A percentile compares a stretch with the other conserved stretches of the same genome.
Conservation (phyloP, 768 basidiomycete genomes). For the Gyrodon lividus region DNA sequence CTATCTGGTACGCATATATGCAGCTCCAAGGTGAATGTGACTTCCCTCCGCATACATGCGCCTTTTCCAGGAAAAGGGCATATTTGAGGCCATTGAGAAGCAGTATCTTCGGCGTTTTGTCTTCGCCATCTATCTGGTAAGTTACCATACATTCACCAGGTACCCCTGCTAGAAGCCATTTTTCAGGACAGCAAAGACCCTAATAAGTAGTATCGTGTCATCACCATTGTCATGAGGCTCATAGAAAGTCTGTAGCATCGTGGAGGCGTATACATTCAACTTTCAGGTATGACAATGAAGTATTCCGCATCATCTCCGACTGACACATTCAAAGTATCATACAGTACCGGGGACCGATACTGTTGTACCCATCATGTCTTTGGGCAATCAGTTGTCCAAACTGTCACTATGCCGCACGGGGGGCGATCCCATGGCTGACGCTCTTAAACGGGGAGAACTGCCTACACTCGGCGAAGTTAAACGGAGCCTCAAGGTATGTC, state of each 20-base stretch:
- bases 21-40: constrained; percentile 8
- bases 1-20: constrained; percentile 59
- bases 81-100: constrained; percentile 83
- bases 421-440: constrained; percentile 59
- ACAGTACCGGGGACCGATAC: constrained; percentile 57
- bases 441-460: constrained; percentile 54
- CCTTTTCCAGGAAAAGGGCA: constrained; percentile 68
- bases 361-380: constrained; percentile 68
- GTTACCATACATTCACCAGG: constrained; percentile 17
- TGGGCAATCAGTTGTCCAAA: constrained; percentile 58
- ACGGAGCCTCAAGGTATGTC: constrained; percentile 67
- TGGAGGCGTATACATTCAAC: constrained; percentile 88
- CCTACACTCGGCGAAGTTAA: constrained; percentile 84
- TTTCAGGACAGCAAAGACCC: constrained; percentile 80
- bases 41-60: constrained; percentile 4
- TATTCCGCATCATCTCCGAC: background rate
- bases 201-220: constrained; percentile 55
- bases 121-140: constrained; percentile 80
- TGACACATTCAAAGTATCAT: constrained; percentile 54
- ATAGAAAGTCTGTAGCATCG: constrained; percentile 50
- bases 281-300: constrained; percentile 52
- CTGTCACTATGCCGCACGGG: constrained; percentile 42
- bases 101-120: constrained; percentile 84
- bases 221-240: constrained; percentile 9
- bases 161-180: background rate